Evolutionary conservation across 2,329 filamentous ascomycete genomes (phyloP).

Genomic region (Penicillium sp.): DNA sequence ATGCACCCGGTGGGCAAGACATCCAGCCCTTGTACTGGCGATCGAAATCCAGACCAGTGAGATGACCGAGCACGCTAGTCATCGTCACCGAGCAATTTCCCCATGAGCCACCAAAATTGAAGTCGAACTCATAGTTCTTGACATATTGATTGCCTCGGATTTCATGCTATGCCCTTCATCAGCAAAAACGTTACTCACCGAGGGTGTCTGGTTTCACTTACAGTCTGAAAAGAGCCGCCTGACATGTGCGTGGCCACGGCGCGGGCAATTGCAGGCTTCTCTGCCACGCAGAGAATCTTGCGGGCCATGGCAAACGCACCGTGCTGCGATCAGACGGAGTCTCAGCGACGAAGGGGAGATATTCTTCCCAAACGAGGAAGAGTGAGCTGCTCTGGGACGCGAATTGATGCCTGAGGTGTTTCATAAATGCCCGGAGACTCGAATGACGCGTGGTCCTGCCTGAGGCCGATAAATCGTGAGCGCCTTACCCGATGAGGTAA

Average conservation of each 20-base stretch:
- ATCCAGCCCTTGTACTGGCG: constrained; percentile 75
- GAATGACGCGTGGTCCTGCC: constrained; percentile 7
- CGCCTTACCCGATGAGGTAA: constrained; percentile 22
- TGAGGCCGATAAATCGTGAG: constrained; percentile 15
- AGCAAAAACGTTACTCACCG: constrained; percentile 14
- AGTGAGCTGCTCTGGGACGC: constrained; percentile 22
- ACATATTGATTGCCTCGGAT: constrained; percentile 72
- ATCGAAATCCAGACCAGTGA: constrained; percentile 78
- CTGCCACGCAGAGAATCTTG: constrained; percentile 73
- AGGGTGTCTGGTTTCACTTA: constrained; percentile 47
- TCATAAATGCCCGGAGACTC: too few species aligned
- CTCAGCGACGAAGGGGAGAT: constrained; percentile 9
- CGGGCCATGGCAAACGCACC: constrained; percentile 38
- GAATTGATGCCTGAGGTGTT: constrained; percentile 12
- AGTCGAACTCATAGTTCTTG: constrained; percentile 93
- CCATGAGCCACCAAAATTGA: constrained; percentile 80
- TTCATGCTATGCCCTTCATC: constrained; percentile 57
- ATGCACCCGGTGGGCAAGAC: constrained; percentile 71
- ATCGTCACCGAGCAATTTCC: constrained; percentile 84
- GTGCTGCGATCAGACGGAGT: constrained; percentile 7
- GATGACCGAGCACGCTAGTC: constrained; percentile 89
- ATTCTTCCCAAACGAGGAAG: constrained; percentile 12
- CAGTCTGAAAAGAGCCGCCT: constrained; percentile 70
- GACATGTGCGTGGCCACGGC: constrained; percentile 88
- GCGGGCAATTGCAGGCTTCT: constrained; percentile 94